Percentiles rank a stretch among this genome's conserved stretches.
Evolutionary conservation across 306 rosid genomes (phyloP).

Genomic region (Mucuna pruriens): DNA sequence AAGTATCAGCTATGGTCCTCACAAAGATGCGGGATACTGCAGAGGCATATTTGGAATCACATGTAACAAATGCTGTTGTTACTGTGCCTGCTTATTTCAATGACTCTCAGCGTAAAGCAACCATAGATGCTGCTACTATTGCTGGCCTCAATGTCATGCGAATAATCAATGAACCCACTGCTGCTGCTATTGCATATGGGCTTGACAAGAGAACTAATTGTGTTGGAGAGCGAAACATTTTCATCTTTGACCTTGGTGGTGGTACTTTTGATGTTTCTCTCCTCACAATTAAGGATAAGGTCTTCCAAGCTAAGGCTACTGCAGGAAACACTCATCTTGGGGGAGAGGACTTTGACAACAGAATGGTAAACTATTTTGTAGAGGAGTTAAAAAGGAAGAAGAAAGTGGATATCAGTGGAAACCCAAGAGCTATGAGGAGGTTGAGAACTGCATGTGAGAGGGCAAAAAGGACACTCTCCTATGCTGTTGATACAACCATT

Average conservation of each 20-base stretch:
- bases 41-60: constrained; percentile 30
- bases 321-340: constrained; percentile 39
- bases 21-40: constrained; percentile 56
- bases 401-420: constrained; percentile 15
- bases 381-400: constrained; percentile 17
- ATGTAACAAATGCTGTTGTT: constrained; percentile 51
- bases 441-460: constrained; percentile 29
- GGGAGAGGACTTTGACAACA: constrained; percentile 25
- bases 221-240: constrained; percentile 17
- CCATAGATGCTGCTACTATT: constrained; percentile 14
- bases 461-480: constrained; percentile 33
- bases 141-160: constrained; percentile 15
- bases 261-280: constrained; percentile 36
- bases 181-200: constrained; percentile 38
- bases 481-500: not conserved
- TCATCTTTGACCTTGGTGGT: constrained; percentile 35
- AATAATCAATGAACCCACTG: constrained; percentile 37
- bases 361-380: constrained; percentile 29
- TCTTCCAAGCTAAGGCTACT: constrained; percentile 23
- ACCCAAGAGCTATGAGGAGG: constrained; percentile 18
- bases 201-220: constrained; percentile 4
- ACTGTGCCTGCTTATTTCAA: constrained; percentile 37
- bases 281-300: constrained; percentile 21
- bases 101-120: constrained; percentile 26
- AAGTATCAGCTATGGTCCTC: constrained; percentile 40